These are phyloP conservation scores for Xylariaceae sp. DNA, from an alignment of 2,329 filamentous ascomycete genomes.

Conservation along the genomic window DNA sequence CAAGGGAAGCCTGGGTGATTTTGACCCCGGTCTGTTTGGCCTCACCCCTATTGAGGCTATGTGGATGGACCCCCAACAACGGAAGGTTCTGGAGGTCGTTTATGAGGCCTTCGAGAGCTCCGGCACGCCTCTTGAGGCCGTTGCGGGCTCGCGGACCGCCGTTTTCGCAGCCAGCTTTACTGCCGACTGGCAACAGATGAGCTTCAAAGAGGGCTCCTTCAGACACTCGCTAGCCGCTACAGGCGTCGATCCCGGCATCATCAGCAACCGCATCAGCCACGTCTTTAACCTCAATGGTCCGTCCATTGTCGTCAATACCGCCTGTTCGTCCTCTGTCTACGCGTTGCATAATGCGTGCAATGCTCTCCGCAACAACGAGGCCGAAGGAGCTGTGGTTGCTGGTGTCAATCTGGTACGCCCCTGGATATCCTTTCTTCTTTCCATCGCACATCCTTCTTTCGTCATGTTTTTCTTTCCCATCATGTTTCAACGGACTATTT, in stretches of 20 bases:
- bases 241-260: conserved; percentile 28
- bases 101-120: conserved; percentile 32
- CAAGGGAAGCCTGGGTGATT: background rate
- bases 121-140: conserved; percentile 20
- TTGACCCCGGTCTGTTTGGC: conserved; percentile 25
- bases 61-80: conserved; percentile 33
- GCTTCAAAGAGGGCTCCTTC: conserved; percentile 16
- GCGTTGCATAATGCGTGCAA: conserved; percentile 24
- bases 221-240: conserved; percentile 22
- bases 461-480: too few relatives aligned
- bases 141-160: conserved; percentile 17
- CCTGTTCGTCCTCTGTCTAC: conserved; percentile 30
- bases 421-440: too few relatives aligned
- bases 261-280: conserved; percentile 30
- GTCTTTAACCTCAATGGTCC: conserved; percentile 30
- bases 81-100: conserved; percentile 28
- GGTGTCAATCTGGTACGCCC: conserved; percentile 29
- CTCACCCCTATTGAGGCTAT: conserved; percentile 30
- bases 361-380: conserved; percentile 22
- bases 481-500: too few relatives aligned
- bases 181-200: conserved; percentile 7
- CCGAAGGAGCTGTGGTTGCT: conserved; percentile 26
- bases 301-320: conserved; percentile 18
- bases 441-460: too few relatives aligned
- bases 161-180: conserved; percentile 12